Conservation (phyloP, 1,284 basidiomycete genomes). For the Rhodotorula sp. region DNA sequence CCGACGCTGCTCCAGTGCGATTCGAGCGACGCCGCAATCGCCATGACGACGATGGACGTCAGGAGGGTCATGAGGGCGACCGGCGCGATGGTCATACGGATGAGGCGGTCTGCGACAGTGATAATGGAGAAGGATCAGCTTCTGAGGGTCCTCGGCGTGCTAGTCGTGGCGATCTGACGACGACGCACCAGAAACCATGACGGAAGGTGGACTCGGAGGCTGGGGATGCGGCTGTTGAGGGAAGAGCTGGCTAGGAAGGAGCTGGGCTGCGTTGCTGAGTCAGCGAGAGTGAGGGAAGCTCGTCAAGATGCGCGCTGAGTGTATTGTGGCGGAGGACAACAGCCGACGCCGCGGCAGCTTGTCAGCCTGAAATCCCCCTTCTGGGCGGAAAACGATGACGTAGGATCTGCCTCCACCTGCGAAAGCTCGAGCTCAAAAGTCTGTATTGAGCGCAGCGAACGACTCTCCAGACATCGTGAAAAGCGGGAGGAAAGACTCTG, state of each 20-base stretch:
- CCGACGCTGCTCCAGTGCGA: slow-evolving; percentile 47
- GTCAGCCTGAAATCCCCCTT: too few species aligned
- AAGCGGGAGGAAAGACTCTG: too few species aligned
- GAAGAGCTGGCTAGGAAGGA: background rate
- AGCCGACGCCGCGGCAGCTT: too few species aligned
- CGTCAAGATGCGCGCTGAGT: too few species aligned
- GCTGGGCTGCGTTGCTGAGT: background rate
- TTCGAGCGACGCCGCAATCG: slow-evolving; percentile 45
- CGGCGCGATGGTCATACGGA: slow-evolving; percentile 16
- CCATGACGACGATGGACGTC: slow-evolving; percentile 48
- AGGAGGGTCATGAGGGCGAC: slow-evolving; percentile 28
- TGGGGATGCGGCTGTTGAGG: background rate
- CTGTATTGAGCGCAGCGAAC: too few species aligned
- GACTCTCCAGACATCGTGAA: too few species aligned
- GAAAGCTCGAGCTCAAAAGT: too few species aligned
- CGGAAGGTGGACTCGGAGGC: background rate
- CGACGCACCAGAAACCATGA: background rate
- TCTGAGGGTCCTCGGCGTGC: background rate
- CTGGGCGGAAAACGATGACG: too few species aligned
- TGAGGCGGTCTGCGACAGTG: background rate
- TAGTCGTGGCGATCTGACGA: background rate
- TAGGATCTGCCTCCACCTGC: too few species aligned
- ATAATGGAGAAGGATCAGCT: background rate
- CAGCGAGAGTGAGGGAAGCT: too few species aligned
- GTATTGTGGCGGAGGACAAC: too few species aligned